Base-by-base conservation (phyloP, 225 moss, liverwort and hornwort genomes). In the Asterella californica region DNA sequence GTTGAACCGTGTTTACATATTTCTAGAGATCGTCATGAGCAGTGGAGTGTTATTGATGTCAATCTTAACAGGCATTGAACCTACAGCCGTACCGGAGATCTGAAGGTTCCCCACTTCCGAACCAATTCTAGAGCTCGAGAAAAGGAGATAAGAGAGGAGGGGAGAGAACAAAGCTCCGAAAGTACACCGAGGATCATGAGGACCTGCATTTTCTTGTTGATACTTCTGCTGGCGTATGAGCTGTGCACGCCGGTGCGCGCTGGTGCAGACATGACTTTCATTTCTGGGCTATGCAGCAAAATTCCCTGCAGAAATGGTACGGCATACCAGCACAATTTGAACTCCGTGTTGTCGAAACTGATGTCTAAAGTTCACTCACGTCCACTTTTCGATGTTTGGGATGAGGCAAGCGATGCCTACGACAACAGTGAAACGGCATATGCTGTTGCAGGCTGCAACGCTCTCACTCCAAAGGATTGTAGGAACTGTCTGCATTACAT, bases 331-430 rank as follows among this genome's bases (percentile, higher is more conserved):
- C 54, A 50, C 49, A 84, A 77, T 48, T 71, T 77, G 42, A 22
- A 54, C 2, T 10, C 2, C 9, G 49, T 80, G 4, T 11, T 84
- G 25, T 63, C 42, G n/a, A 84, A 80, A 53, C 50, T 84, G 54
- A 55, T 65, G 18, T 22, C 62, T 4, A 72, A 52, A 46, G 52
- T 80, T 6, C 42, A 72, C 49, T 19, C n/a, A 6, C 29, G 62
- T 29, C 71, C 71, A 24, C 42, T 22, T 11, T 25, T 53, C 17
- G 80, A 76, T 21, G 63, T 80, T 9, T 84, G 83, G 83, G 83
- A 84, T 37, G 83, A 84, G 71, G 80, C 83, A 15, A 84, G 83
- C 42, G 83, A 84, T 72, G 48, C 64, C 14, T 84, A 80, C 49
- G 83, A 84, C 70, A 84, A 84, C 46, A 47, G 25, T 8, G 53